Base-by-base conservation (phyloP, 2,329 filamentous ascomycete genomes). In the Alternaria rosae region DNA sequence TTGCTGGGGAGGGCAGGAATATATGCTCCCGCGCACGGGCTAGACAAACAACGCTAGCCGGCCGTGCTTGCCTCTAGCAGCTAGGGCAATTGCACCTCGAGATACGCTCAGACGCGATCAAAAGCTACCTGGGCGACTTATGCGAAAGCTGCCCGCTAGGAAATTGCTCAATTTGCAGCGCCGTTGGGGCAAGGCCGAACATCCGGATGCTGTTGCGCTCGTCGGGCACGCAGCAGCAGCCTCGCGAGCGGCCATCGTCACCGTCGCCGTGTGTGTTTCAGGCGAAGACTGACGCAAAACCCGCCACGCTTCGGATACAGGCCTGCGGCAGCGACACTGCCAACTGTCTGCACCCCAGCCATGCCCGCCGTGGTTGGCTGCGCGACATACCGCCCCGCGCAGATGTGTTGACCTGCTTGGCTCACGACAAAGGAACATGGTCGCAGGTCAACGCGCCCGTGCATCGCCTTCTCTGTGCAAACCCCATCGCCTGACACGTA, bases 61-160 rank as follows among this genome's bases (percentile, higher is more conserved):
- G 54, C 52, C 62, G 51, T 54, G 47, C 61, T 56, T 63, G 57
- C 57, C 58, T 47, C 23, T 55, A 48, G 25, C 38, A 57, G 66
- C 68, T 70, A 68, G 63, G 59, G 58, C 57, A 64, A 57, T 63
- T 58, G 61, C 43, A 32, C 57, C 35, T 60, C 45, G 52, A 68
- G 70, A 71, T 72, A 71, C 67, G 70, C 70, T 71, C 67, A 68
- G 70, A 72, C 70, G 59, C 55, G 55, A 42, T 58, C 53, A 57
- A 64, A 57, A 55, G 32, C 42, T 30, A 45, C 55, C 38, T 55
- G 50, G 57, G 44, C 59, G 26, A 47, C 54, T 42, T 54, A 42
- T 38, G 25, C 47, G 52, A 41, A 38, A 57, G 51, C 58, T 47
- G 28, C 42, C 26, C 32, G 53, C 54, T 50, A 20, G 62, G 64